phyloP scores from a whole-genome alignment of 306 rosid species.

The Quercus suber region DNA sequence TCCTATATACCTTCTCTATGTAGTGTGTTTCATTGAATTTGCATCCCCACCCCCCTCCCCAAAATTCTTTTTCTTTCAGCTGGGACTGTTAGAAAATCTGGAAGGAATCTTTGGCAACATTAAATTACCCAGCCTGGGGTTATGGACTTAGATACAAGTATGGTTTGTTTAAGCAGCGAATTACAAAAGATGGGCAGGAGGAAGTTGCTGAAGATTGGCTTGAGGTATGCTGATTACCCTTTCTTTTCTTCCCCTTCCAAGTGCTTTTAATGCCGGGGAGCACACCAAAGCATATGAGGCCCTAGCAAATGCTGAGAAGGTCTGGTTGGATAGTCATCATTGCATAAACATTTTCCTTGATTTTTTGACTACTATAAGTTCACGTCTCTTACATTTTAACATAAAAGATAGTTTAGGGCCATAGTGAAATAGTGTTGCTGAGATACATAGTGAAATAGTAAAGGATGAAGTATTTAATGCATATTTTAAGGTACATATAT shows the following conservation, averaged over 20 bases:
- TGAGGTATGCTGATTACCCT: conserved; percentile 52
- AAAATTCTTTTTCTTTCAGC: too few relatives aligned
- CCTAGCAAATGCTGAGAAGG: conserved; percentile 88
- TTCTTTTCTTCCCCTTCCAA: conserved; percentile 4
- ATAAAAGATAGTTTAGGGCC: conserved; percentile 1
- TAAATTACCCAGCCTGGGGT: conserved; percentile 98
- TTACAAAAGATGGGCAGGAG: conserved; percentile 93
- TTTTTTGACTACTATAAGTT: background rate
- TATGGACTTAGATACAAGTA: conserved; percentile 95
- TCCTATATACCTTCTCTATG: too few relatives aligned
- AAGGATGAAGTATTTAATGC: conserved; percentile 90
- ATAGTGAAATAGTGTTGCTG: conserved; percentile 80
- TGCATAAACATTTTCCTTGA: background rate
- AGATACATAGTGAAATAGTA: conserved; percentile 95
- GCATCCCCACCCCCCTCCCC: too few relatives aligned
- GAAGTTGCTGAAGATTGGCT: conserved; percentile 99
- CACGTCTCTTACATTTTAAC: conserved; percentile 13
- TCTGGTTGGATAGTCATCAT: conserved; percentile 23
- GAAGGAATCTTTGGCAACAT: conserved; percentile 97
- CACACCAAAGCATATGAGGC: conserved; percentile 77
- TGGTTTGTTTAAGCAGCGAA: conserved; percentile 83
- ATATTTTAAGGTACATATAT: conserved; percentile 65
- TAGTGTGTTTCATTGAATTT: too few relatives aligned
- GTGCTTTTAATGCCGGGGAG: conserved; percentile 73
- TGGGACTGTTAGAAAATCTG: too few relatives aligned